Percentiles rank a stretch among this genome's conserved stretches.
phyloP scores from a whole-genome alignment of 306 rosid genomes.

The Urtica urens region DNA sequence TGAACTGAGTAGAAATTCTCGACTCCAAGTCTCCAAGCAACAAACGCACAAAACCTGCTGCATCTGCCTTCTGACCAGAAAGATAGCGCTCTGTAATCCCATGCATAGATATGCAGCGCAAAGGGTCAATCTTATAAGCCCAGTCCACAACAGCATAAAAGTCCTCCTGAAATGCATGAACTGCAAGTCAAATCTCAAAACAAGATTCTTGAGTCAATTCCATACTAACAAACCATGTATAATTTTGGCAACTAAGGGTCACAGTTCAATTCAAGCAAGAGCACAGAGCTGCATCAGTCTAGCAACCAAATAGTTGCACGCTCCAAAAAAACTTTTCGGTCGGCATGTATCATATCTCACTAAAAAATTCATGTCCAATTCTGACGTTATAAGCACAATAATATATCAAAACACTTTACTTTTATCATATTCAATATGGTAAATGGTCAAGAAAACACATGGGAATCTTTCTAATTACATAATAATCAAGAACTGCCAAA shows the following conservation, averaged over 20 bases:
- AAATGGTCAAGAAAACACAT: too few species aligned
- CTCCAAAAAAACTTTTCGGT: too few species aligned
- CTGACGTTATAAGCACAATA: too few species aligned
- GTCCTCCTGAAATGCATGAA: slow-evolving; percentile 70
- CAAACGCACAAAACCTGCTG: slow-evolving; percentile 87
- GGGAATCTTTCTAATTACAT: not conserved
- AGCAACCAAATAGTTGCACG: too few species aligned
- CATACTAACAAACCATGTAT: too few species aligned
- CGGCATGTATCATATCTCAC: too few species aligned
- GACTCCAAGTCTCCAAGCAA: slow-evolving; percentile 83
- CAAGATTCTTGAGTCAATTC: not conserved
- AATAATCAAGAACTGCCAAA: not conserved
- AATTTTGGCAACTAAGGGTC: too few species aligned
- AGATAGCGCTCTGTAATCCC: slow-evolving; percentile 93
- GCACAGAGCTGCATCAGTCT: too few species aligned
- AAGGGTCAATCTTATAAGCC: slow-evolving; percentile 94
- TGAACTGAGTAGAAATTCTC: slow-evolving; percentile 64
- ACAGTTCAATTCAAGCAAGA: too few species aligned
- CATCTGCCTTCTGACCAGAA: slow-evolving; percentile 83
- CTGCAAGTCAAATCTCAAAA: too few species aligned
- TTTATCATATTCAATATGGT: not conserved
- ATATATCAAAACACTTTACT: too few species aligned
- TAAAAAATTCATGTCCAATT: too few species aligned
- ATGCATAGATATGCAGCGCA: slow-evolving; percentile 96
- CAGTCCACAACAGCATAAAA: slow-evolving; percentile 83